These are phyloP conservation scores for Microdochium paspali DNA, from an alignment of 2,329 filamentous ascomycete species.

Conservation along the genomic window DNA sequence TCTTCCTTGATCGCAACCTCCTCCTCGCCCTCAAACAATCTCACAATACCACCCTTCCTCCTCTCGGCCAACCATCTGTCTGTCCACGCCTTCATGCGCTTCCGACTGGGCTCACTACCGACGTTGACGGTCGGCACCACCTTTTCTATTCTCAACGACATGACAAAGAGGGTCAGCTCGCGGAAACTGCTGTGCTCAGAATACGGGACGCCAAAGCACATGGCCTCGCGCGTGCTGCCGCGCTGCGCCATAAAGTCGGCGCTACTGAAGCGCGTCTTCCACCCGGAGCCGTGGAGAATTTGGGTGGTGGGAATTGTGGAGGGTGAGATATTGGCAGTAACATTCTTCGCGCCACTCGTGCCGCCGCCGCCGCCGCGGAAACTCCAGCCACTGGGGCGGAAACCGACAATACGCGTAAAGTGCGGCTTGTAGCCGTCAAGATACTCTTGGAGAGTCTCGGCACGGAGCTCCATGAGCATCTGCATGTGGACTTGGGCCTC, in stretches of 20 bases:
- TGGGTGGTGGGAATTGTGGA: constrained; percentile 37
- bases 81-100: constrained; percentile 55
- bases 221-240: constrained; percentile 71
- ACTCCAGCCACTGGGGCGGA: constrained; percentile 90
- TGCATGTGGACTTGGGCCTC: constrained; percentile 98
- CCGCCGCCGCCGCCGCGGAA: constrained; percentile 65
- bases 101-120: constrained; percentile 45
- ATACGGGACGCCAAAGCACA: constrained; percentile 91
- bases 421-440: constrained; percentile 69
- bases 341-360: constrained; percentile 29
- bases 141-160: constrained; percentile 76
- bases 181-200: constrained; percentile 93
- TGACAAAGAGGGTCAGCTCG: constrained; percentile 89
- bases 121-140: constrained; percentile 91
- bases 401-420: constrained; percentile 81
- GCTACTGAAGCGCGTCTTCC: constrained; percentile 66
- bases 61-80: constrained; percentile 54
- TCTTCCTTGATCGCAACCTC: constrained; percentile 11
- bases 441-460: constrained; percentile 87
- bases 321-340: constrained; percentile 44
- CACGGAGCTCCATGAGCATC: constrained; percentile 84
- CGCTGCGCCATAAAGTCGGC: constrained; percentile 70
- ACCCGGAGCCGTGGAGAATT: constrained; percentile 51
- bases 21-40: constrained; percentile 30
- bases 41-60: constrained; percentile 42